Evolutionary conservation across 2,329 filamentous ascomycete species (phyloP).

Genomic region (Didymella segeticola): DNA sequence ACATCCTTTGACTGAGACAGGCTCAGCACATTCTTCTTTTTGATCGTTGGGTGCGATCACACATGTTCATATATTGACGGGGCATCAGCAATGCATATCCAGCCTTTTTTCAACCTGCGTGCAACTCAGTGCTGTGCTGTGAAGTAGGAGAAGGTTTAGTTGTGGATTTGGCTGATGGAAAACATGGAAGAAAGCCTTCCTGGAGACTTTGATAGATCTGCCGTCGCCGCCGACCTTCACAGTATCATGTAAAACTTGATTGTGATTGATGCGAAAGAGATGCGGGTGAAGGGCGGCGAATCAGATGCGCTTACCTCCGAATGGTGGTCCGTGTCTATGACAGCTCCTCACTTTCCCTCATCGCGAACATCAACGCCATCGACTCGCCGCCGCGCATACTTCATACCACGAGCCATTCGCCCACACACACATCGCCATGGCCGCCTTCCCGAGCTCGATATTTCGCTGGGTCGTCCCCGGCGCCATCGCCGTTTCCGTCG

Average conservation of each 20-base stretch:
- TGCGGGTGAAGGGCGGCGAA: conserved; percentile 21
- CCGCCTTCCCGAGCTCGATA: conserved; percentile 43
- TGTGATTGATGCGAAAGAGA: no score
- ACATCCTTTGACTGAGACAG: not conserved
- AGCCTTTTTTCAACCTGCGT: no score
- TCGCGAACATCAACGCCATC: conserved; percentile 18
- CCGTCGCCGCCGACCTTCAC: no score
- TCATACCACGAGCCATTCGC: conserved; percentile 26
- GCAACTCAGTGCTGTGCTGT: no score
- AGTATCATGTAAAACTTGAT: no score
- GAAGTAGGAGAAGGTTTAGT: no score
- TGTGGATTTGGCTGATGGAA: no score
- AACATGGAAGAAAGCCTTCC: no score
- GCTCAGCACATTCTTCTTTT: not conserved
- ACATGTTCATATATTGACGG: conserved; percentile 12
- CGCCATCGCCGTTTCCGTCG: conserved; percentile 70
- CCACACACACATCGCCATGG: conserved; percentile 30
- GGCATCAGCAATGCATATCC: conserved; percentile 3
- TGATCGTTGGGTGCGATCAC: conserved; percentile 7
- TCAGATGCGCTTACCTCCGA: conserved; percentile 22
- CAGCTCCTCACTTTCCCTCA: conserved; percentile 22
- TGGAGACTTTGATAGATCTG: no score
- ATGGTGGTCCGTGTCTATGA: conserved; percentile 19
- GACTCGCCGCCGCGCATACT: conserved; percentile 16
- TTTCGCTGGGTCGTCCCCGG: conserved; percentile 71